Evolutionary conservation across 345 rosid species (phyloP).

Genomic region (Raphanus sativus): DNA sequence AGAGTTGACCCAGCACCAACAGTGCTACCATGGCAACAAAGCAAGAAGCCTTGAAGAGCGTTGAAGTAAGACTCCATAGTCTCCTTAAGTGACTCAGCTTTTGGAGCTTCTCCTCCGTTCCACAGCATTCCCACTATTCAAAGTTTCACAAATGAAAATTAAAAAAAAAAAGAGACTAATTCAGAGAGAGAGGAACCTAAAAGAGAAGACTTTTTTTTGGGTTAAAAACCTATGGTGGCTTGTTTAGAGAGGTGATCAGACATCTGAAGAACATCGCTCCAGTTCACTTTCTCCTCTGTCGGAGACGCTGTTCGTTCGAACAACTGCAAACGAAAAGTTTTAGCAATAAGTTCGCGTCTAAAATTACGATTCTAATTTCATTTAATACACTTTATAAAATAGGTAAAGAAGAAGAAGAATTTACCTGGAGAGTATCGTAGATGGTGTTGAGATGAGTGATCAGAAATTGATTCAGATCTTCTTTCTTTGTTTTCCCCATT

Average conservation of each 20-base stretch:
- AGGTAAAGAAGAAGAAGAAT: background rate
- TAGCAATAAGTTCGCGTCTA: background rate
- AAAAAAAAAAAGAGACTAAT: background rate
- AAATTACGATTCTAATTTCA: background rate
- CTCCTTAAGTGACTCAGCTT: conserved; percentile 68
- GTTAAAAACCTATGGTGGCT: conserved; percentile 71
- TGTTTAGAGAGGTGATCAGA: conserved; percentile 79
- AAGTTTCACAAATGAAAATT: background rate
- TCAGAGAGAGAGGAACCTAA: background rate
- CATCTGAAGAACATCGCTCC: conserved; percentile 77
- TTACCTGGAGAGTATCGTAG: conserved; percentile 79
- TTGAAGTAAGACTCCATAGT: conserved; percentile 69
- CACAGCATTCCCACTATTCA: conserved; percentile 85
- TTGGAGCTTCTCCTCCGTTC: conserved; percentile 68
- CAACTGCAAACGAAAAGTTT: conserved; percentile 36
- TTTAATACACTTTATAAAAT: background rate
- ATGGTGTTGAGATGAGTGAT: conserved; percentile 58
- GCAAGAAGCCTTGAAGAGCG: conserved; percentile 73
- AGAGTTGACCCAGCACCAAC: conserved; percentile 92
- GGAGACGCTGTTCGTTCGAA: conserved; percentile 55
- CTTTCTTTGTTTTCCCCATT: conserved; percentile 63
- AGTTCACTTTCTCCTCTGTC: conserved; percentile 51
- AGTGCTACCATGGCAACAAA: conserved; percentile 74
- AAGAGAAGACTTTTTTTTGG: background rate
- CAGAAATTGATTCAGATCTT: conserved; percentile 51